phyloP scores from a whole-genome alignment of 1,139 yeast genomes.

The Zygosaccharomyces pseudobailii region DNA sequence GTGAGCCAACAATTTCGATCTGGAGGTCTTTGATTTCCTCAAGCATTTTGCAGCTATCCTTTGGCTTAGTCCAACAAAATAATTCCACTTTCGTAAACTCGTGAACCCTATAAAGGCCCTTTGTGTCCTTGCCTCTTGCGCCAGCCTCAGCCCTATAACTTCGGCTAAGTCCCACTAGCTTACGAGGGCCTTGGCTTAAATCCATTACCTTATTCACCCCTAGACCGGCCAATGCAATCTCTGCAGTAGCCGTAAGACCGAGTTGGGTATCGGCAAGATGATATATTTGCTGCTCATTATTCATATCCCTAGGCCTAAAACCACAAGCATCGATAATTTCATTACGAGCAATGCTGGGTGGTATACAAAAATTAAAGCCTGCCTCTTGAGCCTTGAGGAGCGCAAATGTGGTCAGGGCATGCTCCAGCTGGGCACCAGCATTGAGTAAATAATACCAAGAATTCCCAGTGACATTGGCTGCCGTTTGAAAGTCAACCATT shows the following conservation, averaged over 20 bases:
- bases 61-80: conserved; percentile 65
- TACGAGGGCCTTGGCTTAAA: conserved; percentile 35
- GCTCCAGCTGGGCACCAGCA: conserved; percentile 86
- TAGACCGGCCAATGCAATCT: conserved; percentile 85
- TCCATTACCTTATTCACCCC: conserved; percentile 42
- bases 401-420: conserved; percentile 80
- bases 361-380: conserved; percentile 70
- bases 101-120: conserved; percentile 91
- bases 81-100: conserved; percentile 97
- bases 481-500: conserved; percentile 65
- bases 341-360: conserved; percentile 80
- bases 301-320: conserved; percentile 87
- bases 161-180: conserved; percentile 77
- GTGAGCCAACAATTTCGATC: conserved; percentile 51
- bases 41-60: conserved; percentile 46
- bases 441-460: conserved; percentile 86
- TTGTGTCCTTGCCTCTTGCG: conserved; percentile 88
- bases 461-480: conserved; percentile 72
- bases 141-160: conserved; percentile 97
- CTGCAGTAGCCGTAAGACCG: conserved; percentile 92
- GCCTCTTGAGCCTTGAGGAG: conserved; percentile 56
- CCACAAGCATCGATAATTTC: conserved; percentile 89
- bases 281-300: conserved; percentile 83
- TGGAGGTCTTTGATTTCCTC: conserved; percentile 64
- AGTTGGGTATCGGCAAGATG: conserved; percentile 46